Percentiles rank a stretch among this genome's conserved stretches.
phyloP scores from a whole-genome alignment of 2,329 filamentous ascomycete genomes.

The Corynespora cassiicola region DNA sequence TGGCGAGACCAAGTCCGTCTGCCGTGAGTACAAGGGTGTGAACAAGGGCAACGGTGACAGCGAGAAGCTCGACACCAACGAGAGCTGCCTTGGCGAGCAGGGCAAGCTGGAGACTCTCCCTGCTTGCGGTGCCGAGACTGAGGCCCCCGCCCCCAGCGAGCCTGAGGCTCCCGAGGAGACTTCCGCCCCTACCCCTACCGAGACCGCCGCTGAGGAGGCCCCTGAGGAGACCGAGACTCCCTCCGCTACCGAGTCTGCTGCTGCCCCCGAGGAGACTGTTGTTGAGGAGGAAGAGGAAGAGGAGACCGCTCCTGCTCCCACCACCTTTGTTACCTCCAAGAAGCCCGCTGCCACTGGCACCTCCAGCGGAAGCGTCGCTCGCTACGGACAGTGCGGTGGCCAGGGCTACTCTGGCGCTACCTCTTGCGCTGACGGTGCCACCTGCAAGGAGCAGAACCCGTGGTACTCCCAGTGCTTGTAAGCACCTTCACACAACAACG shows the following conservation, averaged over 20 bases:
- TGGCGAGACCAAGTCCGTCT: constrained; percentile 25
- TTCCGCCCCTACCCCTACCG: constrained; percentile 1
- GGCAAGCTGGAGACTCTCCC: constrained; percentile 24
- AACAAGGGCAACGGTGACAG: constrained; percentile 10
- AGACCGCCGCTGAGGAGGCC: constrained; percentile 3
- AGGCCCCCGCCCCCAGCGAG: constrained; percentile 1
- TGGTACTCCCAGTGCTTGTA: constrained; percentile 59
- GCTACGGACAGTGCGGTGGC: constrained; percentile 53
- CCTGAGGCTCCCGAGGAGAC: constrained; percentile 2
- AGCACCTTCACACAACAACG: no score
- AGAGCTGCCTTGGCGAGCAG: constrained; percentile 8
- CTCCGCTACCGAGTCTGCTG: neutral
- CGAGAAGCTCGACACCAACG: neutral
- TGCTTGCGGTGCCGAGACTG: constrained; percentile 14
- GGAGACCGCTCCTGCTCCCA: constrained; percentile 9
- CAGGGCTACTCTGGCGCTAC: constrained; percentile 47
- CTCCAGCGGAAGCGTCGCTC: constrained; percentile 20
- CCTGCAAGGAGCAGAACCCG: constrained; percentile 50
- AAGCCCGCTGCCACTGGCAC: constrained; percentile 25
- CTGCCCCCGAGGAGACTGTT: constrained; percentile 1
- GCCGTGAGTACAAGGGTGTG: constrained; percentile 29
- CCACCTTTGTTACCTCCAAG: constrained; percentile 27
- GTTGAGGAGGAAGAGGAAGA: no score
- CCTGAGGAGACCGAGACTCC: neutral
- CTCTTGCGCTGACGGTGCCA: constrained; percentile 45